Evolutionary conservation across 1,284 basidiomycete species (phyloP).

Genomic region (Papiliotrema laurentii): DNA sequence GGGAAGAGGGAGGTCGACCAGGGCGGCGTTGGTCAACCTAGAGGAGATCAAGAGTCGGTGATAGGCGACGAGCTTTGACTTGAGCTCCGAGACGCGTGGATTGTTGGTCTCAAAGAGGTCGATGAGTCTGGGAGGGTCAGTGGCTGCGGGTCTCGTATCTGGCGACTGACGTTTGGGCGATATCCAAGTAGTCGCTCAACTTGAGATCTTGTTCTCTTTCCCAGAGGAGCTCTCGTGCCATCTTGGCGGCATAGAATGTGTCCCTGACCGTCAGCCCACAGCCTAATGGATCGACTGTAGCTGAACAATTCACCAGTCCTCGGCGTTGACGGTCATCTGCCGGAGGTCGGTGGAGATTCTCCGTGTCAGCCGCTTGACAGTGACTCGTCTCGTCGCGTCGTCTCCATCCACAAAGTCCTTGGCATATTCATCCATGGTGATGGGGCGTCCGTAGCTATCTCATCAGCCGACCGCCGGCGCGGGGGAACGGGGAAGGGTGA

Average conservation of each 20-base stretch:
- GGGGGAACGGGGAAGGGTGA: too few relatives aligned
- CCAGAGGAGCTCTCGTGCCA: slow-evolving; percentile 88
- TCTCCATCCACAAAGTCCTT: slow-evolving; percentile 67
- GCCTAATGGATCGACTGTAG: neutral
- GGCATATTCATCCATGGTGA: slow-evolving; percentile 68
- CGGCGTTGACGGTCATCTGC: slow-evolving; percentile 79
- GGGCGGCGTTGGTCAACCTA: slow-evolving; percentile 72
- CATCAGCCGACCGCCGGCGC: slow-evolving; percentile 12
- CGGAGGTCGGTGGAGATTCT: slow-evolving; percentile 66
- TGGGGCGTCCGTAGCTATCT: slow-evolving; percentile 71
- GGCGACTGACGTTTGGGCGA: slow-evolving; percentile 79
- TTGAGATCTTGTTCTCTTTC: slow-evolving; percentile 66
- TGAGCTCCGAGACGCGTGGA: slow-evolving; percentile 58
- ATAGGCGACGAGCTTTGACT: slow-evolving; percentile 71
- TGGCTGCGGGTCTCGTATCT: slow-evolving; percentile 3
- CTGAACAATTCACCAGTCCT: slow-evolving; percentile 70
- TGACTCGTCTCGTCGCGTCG: slow-evolving; percentile 66
- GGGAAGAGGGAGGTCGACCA: slow-evolving; percentile 65
- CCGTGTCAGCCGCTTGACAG: slow-evolving; percentile 82
- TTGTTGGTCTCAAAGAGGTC: slow-evolving; percentile 73
- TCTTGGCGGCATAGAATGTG: slow-evolving; percentile 74
- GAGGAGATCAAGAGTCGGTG: slow-evolving; percentile 79
- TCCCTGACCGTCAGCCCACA: slow-evolving; percentile 56
- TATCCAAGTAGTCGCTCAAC: slow-evolving; percentile 69
- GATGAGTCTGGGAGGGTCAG: slow-evolving; percentile 59